Evolutionary conservation across 345 rosid genomes (phyloP), one percentile per base, ranked within the genome.

Genomic region (Brassica nigra): DNA sequence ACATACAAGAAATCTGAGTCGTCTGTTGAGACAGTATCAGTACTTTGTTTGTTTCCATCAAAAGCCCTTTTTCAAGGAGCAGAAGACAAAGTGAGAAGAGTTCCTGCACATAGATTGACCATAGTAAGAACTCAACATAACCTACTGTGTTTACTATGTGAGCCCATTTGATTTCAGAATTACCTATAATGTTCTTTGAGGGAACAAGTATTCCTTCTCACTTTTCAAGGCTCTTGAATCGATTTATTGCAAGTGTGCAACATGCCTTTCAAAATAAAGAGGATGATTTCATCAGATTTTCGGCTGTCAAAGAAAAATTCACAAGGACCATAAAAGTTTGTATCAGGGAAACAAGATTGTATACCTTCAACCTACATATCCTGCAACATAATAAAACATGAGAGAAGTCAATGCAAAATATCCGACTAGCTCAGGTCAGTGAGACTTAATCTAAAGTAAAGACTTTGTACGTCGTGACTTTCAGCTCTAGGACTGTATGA

Each of bases 211-310:
- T 77, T 72, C 98, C 98, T 88, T 33, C 36, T 33, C 99, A 86
- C 77, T 93, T 95, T 85, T 93, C 96, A 0, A 93, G 84, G 82
- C 98, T 93, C 86, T 93, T 93, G 83, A 84, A 93, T 31, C 99
- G 85, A 81, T 95, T 97, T 83, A 83, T 93, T 55, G 86, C 89
- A 61, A 95, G 95, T 0, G 97, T 91, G 84, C 89, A 81, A 78
- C 98, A 93, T 77, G 88, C 98, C 98, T 95, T 70, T 37, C 78
- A 57, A 31, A 4, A 39, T 59, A 39, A 70, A 36, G 28, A 52
- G 10, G 6, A 66, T 30, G 31, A 57, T 15, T 61, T 6, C 1
- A 44, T 75, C 23, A 74, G 67, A 3, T 61, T 34, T 15, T 57
- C 29, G 54, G 39, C 47, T 42, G 75, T 68, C 75, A 23, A 44